These are phyloP conservation scores for Xylaria intraflava DNA, from an alignment of 495 filamentous ascomycete species.

Conservation along the genomic window DNA sequence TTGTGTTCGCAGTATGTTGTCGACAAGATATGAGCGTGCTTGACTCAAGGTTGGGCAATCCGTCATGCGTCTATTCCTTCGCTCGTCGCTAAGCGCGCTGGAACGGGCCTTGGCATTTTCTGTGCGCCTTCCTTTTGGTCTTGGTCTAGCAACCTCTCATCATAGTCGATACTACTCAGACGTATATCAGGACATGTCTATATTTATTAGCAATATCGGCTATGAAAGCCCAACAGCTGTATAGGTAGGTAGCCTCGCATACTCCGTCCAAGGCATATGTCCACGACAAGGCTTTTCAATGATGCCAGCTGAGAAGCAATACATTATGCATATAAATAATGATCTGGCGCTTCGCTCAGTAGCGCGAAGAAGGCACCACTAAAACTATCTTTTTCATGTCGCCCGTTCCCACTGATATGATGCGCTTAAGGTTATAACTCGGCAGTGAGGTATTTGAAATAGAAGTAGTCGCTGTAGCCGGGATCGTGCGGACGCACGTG, in stretches of 20 bases:
- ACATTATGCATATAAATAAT: too few relatives aligned
- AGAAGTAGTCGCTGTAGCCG: constrained; percentile 1
- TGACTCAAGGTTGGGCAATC: too few relatives aligned
- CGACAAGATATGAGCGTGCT: not conserved
- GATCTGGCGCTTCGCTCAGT: too few relatives aligned
- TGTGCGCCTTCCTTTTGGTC: too few relatives aligned
- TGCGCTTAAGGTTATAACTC: not conserved
- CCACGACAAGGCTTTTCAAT: not conserved
- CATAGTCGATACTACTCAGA: not conserved
- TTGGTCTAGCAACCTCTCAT: not conserved
- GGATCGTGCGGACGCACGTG: too few relatives aligned
- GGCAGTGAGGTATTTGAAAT: constrained; percentile 2
- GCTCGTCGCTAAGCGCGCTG: too few relatives aligned
- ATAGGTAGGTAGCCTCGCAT: not conserved
- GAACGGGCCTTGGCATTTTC: too few relatives aligned
- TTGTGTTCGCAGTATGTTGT: not conserved
- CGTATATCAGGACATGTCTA: not conserved
- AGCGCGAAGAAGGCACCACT: constrained; percentile 5
- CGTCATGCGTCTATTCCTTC: not conserved
- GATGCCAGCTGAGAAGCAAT: not conserved
- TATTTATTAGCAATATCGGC: too few relatives aligned
- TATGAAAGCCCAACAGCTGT: not conserved
- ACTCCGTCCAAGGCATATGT: not conserved
- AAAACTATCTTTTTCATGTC: not conserved
- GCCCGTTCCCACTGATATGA: not conserved